Conservation (phyloP, 1,139 yeast species). For the Zygoascus sp. region DNA sequence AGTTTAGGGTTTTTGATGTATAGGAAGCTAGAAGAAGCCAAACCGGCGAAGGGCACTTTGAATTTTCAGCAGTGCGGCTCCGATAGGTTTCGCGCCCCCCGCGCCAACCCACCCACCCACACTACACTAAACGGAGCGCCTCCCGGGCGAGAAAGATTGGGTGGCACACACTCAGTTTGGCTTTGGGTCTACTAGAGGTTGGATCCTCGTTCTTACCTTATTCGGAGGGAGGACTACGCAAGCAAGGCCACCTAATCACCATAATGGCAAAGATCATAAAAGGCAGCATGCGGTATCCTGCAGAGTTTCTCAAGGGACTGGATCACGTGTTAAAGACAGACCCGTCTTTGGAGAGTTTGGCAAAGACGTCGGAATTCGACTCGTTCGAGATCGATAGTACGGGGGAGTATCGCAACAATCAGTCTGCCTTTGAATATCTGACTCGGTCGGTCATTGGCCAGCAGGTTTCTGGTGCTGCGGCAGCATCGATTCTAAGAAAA, state of each 20-base stretch:
- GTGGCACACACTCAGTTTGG: too few relatives aligned
- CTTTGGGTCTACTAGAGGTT: too few relatives aligned
- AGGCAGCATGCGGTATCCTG: conserved; percentile 20
- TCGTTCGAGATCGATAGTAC: conserved; percentile 22
- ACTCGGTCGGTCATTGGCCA: conserved; percentile 60
- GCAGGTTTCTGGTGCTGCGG: conserved; percentile 85
- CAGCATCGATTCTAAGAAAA: conserved; percentile 53
- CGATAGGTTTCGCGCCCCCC: too few relatives aligned
- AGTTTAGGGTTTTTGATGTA: too few relatives aligned
- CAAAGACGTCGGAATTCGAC: conserved; percentile 29
- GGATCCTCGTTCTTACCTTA: too few relatives aligned
- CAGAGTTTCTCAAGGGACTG: conserved; percentile 36
- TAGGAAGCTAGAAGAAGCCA: not conserved
- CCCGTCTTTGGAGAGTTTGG: conserved; percentile 30
- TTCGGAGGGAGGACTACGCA: too few relatives aligned
- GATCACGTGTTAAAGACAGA: conserved; percentile 36
- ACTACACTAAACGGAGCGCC: too few relatives aligned
- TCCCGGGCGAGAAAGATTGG: too few relatives aligned
- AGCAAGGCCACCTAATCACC: too few relatives aligned
- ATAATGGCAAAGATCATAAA: conserved; percentile 2
- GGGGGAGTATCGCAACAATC: conserved; percentile 8
- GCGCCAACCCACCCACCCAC: too few relatives aligned
- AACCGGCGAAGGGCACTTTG: not conserved
- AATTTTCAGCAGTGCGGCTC: not conserved
- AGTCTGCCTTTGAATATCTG: conserved; percentile 39